Evolutionary conservation across 805 yeast species (phyloP).

Genomic region (Saccharomycopsis javanensis): DNA sequence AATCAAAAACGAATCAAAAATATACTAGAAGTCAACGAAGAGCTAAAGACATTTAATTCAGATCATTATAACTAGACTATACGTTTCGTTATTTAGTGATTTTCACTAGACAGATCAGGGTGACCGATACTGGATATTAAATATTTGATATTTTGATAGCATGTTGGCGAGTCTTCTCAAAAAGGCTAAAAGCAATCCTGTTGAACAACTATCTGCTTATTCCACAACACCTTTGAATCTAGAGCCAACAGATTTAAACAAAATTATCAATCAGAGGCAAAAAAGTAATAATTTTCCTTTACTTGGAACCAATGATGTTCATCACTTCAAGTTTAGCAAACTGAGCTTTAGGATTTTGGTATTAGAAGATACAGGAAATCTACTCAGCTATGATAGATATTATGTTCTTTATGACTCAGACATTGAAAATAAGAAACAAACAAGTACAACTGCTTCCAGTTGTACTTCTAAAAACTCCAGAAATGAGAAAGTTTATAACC

Average conservation of each 20-base stretch:
- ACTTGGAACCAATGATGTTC: conserved; percentile 10
- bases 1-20: no score
- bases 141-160: not conserved
- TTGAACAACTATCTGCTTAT: conserved; percentile 14
- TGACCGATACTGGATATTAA: not conserved
- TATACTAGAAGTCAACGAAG: no score
- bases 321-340: conserved; percentile 5
- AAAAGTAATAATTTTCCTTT: conserved; percentile 10
- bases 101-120: not conserved
- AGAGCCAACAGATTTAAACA: conserved; percentile 5
- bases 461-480: not conserved
- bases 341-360: conserved; percentile 16
- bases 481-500: not conserved
- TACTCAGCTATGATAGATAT: conserved; percentile 12
- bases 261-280: not conserved
- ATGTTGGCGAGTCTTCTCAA: conserved; percentile 18
- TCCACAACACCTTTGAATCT: conserved; percentile 12
- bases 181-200: conserved; percentile 11
- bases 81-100: no score
- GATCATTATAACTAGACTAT: no score
- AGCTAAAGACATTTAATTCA: no score
- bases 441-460: not conserved
- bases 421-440: conserved; percentile 3
- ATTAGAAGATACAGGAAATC: conserved; percentile 16
- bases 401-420: conserved; percentile 16